Evolutionary conservation across 208 protist genomes (phyloP).

Genomic region (Leishmania braziliensis): DNA sequence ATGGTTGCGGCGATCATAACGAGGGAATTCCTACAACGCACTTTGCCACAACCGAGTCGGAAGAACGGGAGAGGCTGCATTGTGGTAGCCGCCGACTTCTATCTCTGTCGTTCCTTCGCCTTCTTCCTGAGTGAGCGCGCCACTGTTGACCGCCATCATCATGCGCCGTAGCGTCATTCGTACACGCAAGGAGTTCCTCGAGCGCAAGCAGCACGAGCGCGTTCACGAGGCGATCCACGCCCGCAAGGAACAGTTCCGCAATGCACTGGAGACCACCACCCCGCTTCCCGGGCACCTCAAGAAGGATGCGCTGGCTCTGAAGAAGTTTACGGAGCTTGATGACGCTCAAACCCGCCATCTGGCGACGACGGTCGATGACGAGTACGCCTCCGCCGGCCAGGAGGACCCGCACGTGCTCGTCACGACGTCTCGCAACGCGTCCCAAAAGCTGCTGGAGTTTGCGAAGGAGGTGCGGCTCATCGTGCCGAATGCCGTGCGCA

Average conservation of each 20-base stretch:
- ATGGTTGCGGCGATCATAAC: neutral
- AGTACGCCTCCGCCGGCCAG: slow-evolving; percentile 96
- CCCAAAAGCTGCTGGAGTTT: slow-evolving; percentile 97
- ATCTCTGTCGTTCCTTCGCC: slow-evolving; percentile 1
- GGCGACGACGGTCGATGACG: slow-evolving; percentile 94
- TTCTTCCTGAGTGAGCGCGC: neutral
- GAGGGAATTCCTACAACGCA: neutral
- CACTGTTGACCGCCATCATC: neutral
- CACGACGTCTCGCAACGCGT: slow-evolving; percentile 98
- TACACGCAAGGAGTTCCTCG: slow-evolving; percentile 87
- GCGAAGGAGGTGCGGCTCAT: slow-evolving; percentile 98
- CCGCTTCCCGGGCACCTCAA: slow-evolving; percentile 85
- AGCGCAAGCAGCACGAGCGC: slow-evolving; percentile 80
- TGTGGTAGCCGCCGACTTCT: neutral
- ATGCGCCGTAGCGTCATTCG: slow-evolving; percentile 89
- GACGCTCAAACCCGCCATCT: slow-evolving; percentile 74
- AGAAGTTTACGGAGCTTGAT: slow-evolving; percentile 91
- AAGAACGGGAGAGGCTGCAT: neutral
- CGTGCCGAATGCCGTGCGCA: slow-evolving; percentile 97
- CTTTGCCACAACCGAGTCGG: neutral
- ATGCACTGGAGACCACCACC: slow-evolving; percentile 75
- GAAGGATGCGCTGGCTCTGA: slow-evolving; percentile 82
- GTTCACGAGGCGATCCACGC: slow-evolving; percentile 78
- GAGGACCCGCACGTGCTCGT: slow-evolving; percentile 98
- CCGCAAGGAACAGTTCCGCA: slow-evolving; percentile 83